Evolutionary conservation across 345 rosid genomes (phyloP).

Genomic region (Schrenkiella parvula): DNA sequence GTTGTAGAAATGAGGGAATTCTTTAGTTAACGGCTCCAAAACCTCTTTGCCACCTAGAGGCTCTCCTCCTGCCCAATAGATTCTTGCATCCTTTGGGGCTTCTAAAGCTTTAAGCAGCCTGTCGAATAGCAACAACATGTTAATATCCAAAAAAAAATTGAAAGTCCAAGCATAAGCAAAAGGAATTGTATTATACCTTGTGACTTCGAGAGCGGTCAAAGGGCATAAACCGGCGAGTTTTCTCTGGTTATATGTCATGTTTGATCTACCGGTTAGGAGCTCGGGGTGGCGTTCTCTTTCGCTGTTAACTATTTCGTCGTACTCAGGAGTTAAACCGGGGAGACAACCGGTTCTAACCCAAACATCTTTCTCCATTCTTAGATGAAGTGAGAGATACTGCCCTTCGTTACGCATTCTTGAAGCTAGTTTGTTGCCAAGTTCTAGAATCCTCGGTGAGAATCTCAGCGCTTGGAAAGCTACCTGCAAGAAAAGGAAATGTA

Average conservation of each 20-base stretch:
- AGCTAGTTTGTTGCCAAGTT: slow-evolving; percentile 77
- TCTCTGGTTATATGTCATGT: slow-evolving; percentile 81
- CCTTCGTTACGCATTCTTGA: slow-evolving; percentile 80
- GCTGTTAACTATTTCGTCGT: slow-evolving; percentile 61
- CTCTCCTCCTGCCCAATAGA: slow-evolving; percentile 97
- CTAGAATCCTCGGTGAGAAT: slow-evolving; percentile 68
- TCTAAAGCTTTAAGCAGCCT: slow-evolving; percentile 95
- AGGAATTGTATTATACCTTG: slow-evolving; percentile 45
- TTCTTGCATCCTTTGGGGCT: slow-evolving; percentile 66
- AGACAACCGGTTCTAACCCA: slow-evolving; percentile 98
- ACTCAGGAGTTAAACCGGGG: slow-evolving; percentile 67
- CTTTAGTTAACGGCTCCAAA: slow-evolving; percentile 56
- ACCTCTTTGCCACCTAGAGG: slow-evolving; percentile 90
- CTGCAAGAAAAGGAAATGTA: slow-evolving; percentile 25
- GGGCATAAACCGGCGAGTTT: slow-evolving; percentile 96
- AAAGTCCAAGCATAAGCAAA: not conserved
- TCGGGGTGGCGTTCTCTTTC: slow-evolving; percentile 86
- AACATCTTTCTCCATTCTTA: slow-evolving; percentile 90
- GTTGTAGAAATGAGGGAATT: slow-evolving; percentile 72
- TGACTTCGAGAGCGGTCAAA: slow-evolving; percentile 76
- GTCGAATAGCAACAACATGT: not conserved
- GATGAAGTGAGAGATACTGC: slow-evolving; percentile 85
- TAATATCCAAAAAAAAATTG: not conserved
- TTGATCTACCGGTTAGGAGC: slow-evolving; percentile 83
- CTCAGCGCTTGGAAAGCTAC: slow-evolving; percentile 87